Evolutionary conservation across 169 alveolate genomes (phyloP), one percentile per base, ranked within the genome.

Genomic region (Plasmodium gallinaceum): DNA sequence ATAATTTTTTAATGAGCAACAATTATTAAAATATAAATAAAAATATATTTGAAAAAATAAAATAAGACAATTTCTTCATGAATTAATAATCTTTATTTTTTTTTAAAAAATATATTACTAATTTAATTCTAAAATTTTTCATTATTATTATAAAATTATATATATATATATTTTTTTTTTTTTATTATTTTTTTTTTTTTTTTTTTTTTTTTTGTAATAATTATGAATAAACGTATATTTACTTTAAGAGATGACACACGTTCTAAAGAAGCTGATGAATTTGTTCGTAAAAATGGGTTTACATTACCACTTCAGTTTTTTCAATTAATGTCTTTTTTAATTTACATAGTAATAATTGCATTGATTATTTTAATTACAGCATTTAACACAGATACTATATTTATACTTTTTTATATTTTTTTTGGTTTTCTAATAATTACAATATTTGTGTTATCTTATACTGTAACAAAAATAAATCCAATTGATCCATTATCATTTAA

Each of bases 381-480:
- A 39, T 69, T 51, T 14, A 78, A 60, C 51, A 75, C 93, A 37
- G 58, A 80, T 51, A 57, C 65, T 16, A 64, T 76, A 37, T 66
- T 72, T 46, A 16, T 54, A 12, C 43, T 62, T 37, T 72, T 85
- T 42, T 88, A 65, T 66, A 66, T 69, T 2, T 51, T 85, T 26
- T 58, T 94, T 46, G 88, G 90, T 16, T 22, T 76, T 14, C 18
- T 92, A 71, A 66, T 52, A 20, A 71, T 64, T 26, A 20, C 62
- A 16, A 92, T 89, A 18, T 43, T 62, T 51, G 75, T 39, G 37
- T 88, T 94, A 52, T 92, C 92, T 46, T 64, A 83, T 52, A 48
- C 54, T n/a, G 96, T 94, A n/a, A 83, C 92, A 42, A 88, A 70
- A 20, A 86, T 90, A n/a, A 92, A 94, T 69, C 96, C 96, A n/a